Percentiles rank a stretch among this genome's conserved stretches.
Evolutionary conservation across 2,329 filamentous ascomycete genomes (phyloP).

Genomic region (Alternaria sp.): DNA sequence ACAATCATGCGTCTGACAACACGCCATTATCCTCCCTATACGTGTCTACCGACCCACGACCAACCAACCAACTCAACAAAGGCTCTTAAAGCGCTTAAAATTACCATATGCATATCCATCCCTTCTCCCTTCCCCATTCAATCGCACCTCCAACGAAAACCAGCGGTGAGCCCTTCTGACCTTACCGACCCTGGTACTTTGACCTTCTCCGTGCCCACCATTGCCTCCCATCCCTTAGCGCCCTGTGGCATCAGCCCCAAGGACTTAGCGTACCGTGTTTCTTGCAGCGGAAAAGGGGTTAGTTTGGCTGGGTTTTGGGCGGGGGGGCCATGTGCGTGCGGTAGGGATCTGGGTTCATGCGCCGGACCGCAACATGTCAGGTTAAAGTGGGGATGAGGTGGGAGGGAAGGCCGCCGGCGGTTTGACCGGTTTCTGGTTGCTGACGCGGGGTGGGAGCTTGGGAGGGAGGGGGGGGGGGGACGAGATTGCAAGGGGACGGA

Average conservation of each 20-base stretch:
- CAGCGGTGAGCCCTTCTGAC: constrained; percentile 5
- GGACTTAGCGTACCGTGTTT: constrained; percentile 15
- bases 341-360: constrained; percentile 9
- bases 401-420: not conserved
- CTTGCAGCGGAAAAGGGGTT: constrained; percentile 16
- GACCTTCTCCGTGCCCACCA: constrained; percentile 8
- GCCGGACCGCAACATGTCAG: constrained; percentile 9
- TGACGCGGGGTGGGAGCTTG: constrained; percentile 4
- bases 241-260: constrained; percentile 6
- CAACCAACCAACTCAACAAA: not conserved
- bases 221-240: constrained; percentile 2
- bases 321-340: constrained; percentile 5
- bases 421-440: constrained; percentile 6
- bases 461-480: not conserved
- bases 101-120: not conserved
- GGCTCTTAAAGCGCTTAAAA: constrained; percentile 2
- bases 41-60: not conserved
- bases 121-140: not conserved
- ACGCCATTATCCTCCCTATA: constrained; percentile 2
- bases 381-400: constrained; percentile 7
- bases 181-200: constrained; percentile 3
- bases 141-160: constrained; percentile 3
- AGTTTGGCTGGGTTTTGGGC: constrained; percentile 5
- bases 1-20: constrained; percentile 2
- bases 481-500: not conserved